Evolutionary conservation across 371 early-diverging fungal species (phyloP).

Genomic region (Mortierella sp.): DNA sequence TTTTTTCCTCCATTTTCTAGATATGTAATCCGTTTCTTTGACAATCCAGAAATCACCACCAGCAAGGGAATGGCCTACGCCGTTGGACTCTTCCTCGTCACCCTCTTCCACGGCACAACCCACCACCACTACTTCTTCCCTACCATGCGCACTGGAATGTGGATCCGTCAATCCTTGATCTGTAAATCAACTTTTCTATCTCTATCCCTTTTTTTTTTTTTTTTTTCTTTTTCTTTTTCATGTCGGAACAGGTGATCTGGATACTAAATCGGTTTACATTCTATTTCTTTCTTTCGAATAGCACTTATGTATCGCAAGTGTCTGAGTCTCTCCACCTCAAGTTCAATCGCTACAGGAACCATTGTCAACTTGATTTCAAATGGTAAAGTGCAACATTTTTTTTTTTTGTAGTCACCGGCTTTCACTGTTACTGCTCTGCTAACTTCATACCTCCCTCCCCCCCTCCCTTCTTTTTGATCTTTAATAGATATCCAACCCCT

Average conservation of each 20-base stretch:
- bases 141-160: constrained; percentile 49
- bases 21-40: constrained; percentile 53
- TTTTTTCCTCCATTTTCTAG: constrained; percentile 10
- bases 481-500: constrained; percentile 52
- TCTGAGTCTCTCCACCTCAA: constrained; percentile 50
- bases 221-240: background rate
- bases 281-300: background rate
- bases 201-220: background rate
- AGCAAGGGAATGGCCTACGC: constrained; percentile 48
- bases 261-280: background rate
- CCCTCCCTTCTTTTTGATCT: background rate
- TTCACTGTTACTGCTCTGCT: background rate
- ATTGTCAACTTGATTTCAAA: constrained; percentile 57
- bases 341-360: constrained; percentile 51
- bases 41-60: constrained; percentile 15
- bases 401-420: background rate
- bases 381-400: constrained; percentile 20
- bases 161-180: constrained; percentile 47
- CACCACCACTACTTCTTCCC: constrained; percentile 57
- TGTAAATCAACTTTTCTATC: constrained; percentile 1
- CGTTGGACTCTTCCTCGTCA: constrained; percentile 42
- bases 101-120: constrained; percentile 45
- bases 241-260: background rate
- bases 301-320: constrained; percentile 55
- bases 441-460: background rate